Evolutionary conservation across 2,329 filamentous ascomycete species (phyloP).

Genomic region (Phyllosticta ampelicida): DNA sequence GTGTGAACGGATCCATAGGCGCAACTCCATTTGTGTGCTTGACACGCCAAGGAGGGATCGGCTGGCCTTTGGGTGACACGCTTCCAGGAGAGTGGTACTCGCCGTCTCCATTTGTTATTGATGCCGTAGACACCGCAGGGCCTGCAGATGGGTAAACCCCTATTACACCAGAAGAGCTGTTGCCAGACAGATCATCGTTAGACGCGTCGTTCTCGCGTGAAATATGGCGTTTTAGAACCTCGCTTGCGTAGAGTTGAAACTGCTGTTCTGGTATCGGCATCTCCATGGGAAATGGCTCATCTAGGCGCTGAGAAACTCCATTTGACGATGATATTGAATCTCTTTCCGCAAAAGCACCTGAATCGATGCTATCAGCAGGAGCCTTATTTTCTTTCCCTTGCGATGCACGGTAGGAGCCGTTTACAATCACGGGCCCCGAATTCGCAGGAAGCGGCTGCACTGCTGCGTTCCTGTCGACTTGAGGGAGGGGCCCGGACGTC

Average conservation of each 20-base stretch:
- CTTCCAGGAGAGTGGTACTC: slow-evolving; percentile 17
- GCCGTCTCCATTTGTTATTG: slow-evolving; percentile 15
- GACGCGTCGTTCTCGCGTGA: slow-evolving; percentile 1
- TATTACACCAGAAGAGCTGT: neutral
- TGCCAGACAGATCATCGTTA: neutral
- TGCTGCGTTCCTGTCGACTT: slow-evolving; percentile 12
- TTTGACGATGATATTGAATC: neutral
- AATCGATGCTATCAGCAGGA: neutral
- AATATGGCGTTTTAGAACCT: slow-evolving; percentile 13
- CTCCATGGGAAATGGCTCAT: slow-evolving; percentile 13
- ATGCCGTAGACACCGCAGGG: neutral
- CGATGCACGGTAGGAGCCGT: slow-evolving; percentile 23
- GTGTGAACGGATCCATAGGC: slow-evolving; percentile 18
- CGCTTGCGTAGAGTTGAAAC: slow-evolving; percentile 21
- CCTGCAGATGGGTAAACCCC: neutral
- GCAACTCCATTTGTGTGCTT: slow-evolving; percentile 22
- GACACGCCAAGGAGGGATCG: slow-evolving; percentile 20
- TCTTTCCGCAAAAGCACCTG: slow-evolving; percentile 2
- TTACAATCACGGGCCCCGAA: slow-evolving; percentile 28
- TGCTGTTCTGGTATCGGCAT: slow-evolving; percentile 21
- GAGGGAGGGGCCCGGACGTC: slow-evolving; percentile 13
- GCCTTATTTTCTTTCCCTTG: slow-evolving; percentile 2
- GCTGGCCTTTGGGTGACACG: slow-evolving; percentile 18
- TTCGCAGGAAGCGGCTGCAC: slow-evolving; percentile 20
- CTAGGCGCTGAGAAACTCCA: neutral